Base-by-base conservation (phyloP, 1,284 basidiomycete genomes). In the Exobasidium cylindrosporum region DNA sequence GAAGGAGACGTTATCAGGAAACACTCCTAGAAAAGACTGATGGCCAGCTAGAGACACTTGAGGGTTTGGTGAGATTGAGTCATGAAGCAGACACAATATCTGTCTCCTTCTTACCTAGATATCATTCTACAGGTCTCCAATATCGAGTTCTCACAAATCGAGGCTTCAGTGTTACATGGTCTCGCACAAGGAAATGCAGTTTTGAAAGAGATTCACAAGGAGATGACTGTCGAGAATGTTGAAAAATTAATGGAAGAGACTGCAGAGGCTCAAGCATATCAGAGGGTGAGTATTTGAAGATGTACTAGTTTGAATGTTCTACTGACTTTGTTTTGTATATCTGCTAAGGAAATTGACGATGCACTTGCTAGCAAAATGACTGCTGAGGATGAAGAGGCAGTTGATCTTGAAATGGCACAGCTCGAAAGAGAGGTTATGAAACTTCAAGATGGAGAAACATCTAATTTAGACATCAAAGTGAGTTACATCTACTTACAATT, bases 271-370 rank as follows among this genome's bases (percentile, higher is more conserved):
- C 85, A 90, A 67, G 92, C 88, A 64, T 97, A 97, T 81, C 93
- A 98, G 80, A 82, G 85, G 23, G 26, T 40, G 17, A 17, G 35
- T 40, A 17, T 43, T 30, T 58, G 46, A 21, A 5, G 5, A 11
- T 31, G 44, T 14, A 31, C 11, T 1, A 3, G 7, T 28, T 4
- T 54, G 30, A 29, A 49, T 30, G 17, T 10, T 11, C 24, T 30
- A 45, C 58, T 23, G 26, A 13, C 29, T n/a, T 61, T 62, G 54
- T 26, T 52, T 5, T 66, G 43, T 14, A 4, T 60, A 71, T 73
- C n/a, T n/a, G n/a, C n/a, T n/a, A n/a, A 92, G 92, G 95, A 98
- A 85, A 89, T 98, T 65, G 87, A 90, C 72, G 88, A 92, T 77
- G 87, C 94, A 83, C 83, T 98, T 17, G 86, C 88, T 40, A 89